Evolutionary conservation across 2,329 filamentous ascomycete species (phyloP).

Genomic region (Ceratocystis huliohia): DNA sequence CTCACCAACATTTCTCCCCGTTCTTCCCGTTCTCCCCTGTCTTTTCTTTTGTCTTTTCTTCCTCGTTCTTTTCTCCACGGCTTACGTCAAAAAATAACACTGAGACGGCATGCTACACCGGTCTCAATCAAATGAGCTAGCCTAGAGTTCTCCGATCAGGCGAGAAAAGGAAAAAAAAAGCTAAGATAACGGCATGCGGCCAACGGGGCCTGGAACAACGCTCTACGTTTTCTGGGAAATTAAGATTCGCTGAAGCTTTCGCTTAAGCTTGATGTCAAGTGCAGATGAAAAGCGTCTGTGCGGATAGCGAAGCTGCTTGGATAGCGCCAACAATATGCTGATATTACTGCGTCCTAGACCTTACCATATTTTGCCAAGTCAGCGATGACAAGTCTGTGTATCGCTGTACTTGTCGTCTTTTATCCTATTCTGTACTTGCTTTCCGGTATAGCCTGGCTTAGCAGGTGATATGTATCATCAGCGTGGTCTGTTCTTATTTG

Average conservation of each 20-base stretch:
- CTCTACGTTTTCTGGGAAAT: background rate
- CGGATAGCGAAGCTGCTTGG: background rate
- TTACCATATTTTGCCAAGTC: background rate
- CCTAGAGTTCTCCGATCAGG: background rate
- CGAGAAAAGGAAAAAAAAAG: background rate
- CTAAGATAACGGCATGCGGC: background rate
- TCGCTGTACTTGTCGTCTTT: background rate
- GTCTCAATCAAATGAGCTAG: background rate
- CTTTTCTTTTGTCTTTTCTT: background rate
- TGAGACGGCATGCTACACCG: background rate
- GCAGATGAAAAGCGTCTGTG: slow-evolving; percentile 15
- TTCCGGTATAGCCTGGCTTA: background rate
- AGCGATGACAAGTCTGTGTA: background rate
- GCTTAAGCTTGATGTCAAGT: slow-evolving; percentile 10
- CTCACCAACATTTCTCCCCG: background rate
- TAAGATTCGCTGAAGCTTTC: slow-evolving; percentile 9
- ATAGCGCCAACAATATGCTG: background rate
- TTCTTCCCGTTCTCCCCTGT: background rate
- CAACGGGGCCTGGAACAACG: background rate
- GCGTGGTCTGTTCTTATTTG: background rate
- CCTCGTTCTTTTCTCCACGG: background rate
- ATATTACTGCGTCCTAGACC: background rate
- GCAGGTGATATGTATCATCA: background rate
- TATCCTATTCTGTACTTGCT: background rate
- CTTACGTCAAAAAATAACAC: background rate